Conservation (phyloP, 148 eudicot genomes). For the Selenicereus undatus region DNA sequence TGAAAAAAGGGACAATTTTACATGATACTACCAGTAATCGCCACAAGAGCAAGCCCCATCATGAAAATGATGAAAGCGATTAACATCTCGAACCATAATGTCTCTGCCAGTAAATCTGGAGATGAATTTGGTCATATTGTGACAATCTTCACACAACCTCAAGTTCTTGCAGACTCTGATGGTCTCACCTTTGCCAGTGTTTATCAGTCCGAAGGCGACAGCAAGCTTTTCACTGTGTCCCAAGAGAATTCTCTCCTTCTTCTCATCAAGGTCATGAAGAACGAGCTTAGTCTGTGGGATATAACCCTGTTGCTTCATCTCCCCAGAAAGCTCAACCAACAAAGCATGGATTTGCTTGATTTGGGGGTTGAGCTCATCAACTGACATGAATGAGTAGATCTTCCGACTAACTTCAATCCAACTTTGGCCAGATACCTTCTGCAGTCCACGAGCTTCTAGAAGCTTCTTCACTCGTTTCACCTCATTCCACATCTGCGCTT, state of each 20-base stretch:
- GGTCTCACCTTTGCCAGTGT: slow-evolving; percentile 55
- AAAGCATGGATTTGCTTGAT: slow-evolving; percentile 70
- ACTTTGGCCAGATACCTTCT: slow-evolving; percentile 71
- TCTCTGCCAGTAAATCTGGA: slow-evolving; percentile 68
- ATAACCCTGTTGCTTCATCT: slow-evolving; percentile 82
- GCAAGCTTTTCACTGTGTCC: slow-evolving; percentile 96
- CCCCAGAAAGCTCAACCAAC: slow-evolving; percentile 54
- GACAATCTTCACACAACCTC: slow-evolving; percentile 94
- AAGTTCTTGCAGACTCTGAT: slow-evolving; percentile 87
- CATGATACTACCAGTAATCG: slow-evolving; percentile 71
- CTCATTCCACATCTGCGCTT: slow-evolving; percentile 75
- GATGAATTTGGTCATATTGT: slow-evolving; percentile 74
- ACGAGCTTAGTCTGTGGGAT: slow-evolving; percentile 63
- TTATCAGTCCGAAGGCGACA: slow-evolving; percentile 82
- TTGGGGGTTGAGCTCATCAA: slow-evolving; percentile 79
- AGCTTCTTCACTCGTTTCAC: slow-evolving; percentile 65
- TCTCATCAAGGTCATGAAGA: slow-evolving; percentile 63
- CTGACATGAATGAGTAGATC: slow-evolving; percentile 61
- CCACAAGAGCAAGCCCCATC: slow-evolving; percentile 88
- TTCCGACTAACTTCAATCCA: slow-evolving; percentile 78
- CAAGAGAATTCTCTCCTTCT: slow-evolving; percentile 67
- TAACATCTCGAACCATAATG: slow-evolving; percentile 84
- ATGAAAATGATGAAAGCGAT: slow-evolving; percentile 80
- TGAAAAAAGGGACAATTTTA: slow-evolving; percentile 5
- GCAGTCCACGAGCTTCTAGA: slow-evolving; percentile 57